phyloP scores from a whole-genome alignment of 2,329 filamentous ascomycete species.

The Fusarium pilosicola region DNA sequence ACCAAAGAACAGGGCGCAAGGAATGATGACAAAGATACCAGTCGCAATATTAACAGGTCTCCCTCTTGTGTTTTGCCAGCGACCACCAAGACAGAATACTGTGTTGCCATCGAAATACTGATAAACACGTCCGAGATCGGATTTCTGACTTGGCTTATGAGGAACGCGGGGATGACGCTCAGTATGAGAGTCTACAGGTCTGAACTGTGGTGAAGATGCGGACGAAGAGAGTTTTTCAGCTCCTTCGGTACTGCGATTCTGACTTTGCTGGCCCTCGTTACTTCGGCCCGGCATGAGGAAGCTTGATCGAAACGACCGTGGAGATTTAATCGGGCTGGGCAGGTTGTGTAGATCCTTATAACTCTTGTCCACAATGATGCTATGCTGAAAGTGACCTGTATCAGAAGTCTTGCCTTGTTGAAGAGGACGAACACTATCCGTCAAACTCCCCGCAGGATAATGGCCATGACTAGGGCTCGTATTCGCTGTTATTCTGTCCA shows the following conservation, averaged over 20 bases:
- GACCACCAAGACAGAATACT: conserved; percentile 85
- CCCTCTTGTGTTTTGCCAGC: conserved; percentile 87
- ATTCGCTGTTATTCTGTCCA: conserved; percentile 77
- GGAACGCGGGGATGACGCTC: conserved; percentile 33
- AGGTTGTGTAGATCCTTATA: conserved; percentile 63
- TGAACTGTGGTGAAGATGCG: conserved; percentile 76
- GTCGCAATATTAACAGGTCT: conserved; percentile 91
- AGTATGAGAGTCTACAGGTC: conserved; percentile 54
- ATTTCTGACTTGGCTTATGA: conserved; percentile 36
- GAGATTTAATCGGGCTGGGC: conserved; percentile 74
- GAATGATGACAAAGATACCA: conserved; percentile 80
- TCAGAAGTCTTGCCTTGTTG: conserved; percentile 63
- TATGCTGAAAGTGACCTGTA: conserved; percentile 53
- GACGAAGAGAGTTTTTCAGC: conserved; percentile 87
- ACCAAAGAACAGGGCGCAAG: conserved; percentile 82
- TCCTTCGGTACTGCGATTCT: conserved; percentile 68
- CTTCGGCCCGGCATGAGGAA: conserved; percentile 73
- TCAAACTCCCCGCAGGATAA: conserved; percentile 68
- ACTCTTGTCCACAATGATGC: conserved; percentile 68
- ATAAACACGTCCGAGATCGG: conserved; percentile 74
- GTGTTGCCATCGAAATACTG: conserved; percentile 96
- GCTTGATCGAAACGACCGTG: conserved; percentile 79
- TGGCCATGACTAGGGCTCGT: conserved; percentile 75
- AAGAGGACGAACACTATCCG: conserved; percentile 83
- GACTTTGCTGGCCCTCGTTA: conserved; percentile 59